These are phyloP conservation scores for Heritiera fomes DNA, from an alignment of 345 rosid species.

Conservation along the genomic window DNA sequence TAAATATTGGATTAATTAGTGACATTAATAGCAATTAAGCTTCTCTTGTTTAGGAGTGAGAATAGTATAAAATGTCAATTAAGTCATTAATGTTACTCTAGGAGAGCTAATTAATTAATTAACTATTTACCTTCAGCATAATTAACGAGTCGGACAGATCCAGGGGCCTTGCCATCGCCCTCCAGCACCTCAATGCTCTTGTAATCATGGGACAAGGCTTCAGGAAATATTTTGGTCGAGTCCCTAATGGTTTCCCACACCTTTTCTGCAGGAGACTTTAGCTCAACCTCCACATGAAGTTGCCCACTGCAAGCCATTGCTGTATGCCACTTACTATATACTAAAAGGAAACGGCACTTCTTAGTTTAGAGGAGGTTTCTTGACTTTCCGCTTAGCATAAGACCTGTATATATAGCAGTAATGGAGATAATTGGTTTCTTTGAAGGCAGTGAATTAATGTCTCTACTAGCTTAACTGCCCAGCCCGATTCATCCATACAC, in stretches of 20 bases:
- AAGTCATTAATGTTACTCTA: not conserved
- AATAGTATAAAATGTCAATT: not conserved
- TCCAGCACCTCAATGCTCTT: constrained; percentile 74
- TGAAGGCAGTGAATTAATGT: constrained; percentile 37
- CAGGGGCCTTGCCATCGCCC: constrained; percentile 81
- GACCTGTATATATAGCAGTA: constrained; percentile 19
- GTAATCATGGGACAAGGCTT: constrained; percentile 70
- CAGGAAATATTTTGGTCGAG: constrained; percentile 62
- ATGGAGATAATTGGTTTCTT: not conserved
- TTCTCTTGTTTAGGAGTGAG: not conserved
- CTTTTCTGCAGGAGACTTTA: constrained; percentile 65
- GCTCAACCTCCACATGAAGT: constrained; percentile 70
- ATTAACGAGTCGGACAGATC: constrained; percentile 68
- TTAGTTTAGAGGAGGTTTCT: constrained; percentile 1
- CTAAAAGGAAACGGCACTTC: not conserved
- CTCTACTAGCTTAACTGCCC: constrained; percentile 32
- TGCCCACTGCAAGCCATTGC: constrained; percentile 59
- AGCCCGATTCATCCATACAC: not conserved
- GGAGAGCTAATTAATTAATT: no score
- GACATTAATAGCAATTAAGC: not conserved
- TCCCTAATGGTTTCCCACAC: constrained; percentile 69
- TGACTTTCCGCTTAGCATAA: not conserved
- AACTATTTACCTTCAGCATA: constrained; percentile 59
- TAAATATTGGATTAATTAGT: not conserved
- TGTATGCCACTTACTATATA: not conserved